Conservation (phyloP, 208 protist genomes). For the Wallacemonas sp. region DNA sequence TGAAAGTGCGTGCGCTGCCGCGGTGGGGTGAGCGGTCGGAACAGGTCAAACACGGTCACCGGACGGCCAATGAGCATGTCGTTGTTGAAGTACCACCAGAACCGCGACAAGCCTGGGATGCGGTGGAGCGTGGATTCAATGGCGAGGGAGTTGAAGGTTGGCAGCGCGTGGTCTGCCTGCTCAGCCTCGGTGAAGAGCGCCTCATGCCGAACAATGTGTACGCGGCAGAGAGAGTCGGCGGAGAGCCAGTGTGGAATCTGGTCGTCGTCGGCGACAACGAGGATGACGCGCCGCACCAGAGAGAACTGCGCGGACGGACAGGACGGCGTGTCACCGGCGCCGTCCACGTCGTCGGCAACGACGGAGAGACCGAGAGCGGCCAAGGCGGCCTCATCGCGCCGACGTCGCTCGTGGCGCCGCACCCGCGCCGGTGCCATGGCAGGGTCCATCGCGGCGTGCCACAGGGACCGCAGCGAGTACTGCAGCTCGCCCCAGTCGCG, state of each 20-base stretch:
- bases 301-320: conserved; percentile 3
- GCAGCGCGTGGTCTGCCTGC: conserved; percentile 21
- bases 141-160: conserved; percentile 41
- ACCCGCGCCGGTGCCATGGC: conserved; percentile 24
- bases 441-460: conserved; percentile 26
- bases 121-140: conserved; percentile 48
- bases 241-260: conserved; percentile 22
- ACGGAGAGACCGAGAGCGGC: conserved; percentile 7
- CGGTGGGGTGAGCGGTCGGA: conserved; percentile 39
- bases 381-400: conserved; percentile 25
- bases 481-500: conserved; percentile 64
- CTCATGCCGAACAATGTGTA: conserved; percentile 8
- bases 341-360: background rate
- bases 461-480: conserved; percentile 49
- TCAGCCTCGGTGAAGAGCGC: conserved; percentile 13
- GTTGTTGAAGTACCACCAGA: conserved; percentile 53
- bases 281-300: conserved; percentile 14
- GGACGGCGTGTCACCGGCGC: background rate
- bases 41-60: conserved; percentile 48
- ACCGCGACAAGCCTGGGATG: conserved; percentile 42
- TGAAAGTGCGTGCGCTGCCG: conserved; percentile 22
- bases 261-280: conserved; percentile 16
- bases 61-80: conserved; percentile 46
- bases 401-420: conserved; percentile 19
- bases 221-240: background rate